phyloP scores from a whole-genome alignment of 2,329 filamentous ascomycete genomes.

The Microdochium bolleyi region DNA sequence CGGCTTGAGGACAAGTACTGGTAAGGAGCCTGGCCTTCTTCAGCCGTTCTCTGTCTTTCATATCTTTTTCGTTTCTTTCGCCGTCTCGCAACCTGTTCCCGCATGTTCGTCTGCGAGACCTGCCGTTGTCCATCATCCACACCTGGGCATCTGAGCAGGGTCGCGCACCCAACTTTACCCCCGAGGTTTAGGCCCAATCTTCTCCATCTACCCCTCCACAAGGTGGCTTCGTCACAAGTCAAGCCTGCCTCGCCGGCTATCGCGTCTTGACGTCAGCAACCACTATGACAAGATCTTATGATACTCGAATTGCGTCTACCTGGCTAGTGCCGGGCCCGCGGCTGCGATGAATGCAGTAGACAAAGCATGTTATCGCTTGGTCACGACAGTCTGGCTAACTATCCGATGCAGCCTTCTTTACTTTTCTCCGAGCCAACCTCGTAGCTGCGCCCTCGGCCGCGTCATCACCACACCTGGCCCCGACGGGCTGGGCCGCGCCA shows the following conservation, averaged over 20 bases:
- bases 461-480: slow-evolving; percentile 56
- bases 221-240: no score
- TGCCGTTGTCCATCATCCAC: no score
- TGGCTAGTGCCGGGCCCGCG: neutral
- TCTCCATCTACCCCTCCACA: no score
- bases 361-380: slow-evolving; percentile 1
- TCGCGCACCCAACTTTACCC: no score
- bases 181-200: no score
- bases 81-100: slow-evolving; percentile 6
- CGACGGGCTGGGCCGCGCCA: slow-evolving; percentile 31
- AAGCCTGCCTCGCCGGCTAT: no score
- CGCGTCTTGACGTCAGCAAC: no score
- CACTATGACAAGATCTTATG: no score
- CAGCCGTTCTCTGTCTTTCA: slow-evolving; percentile 6
- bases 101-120: no score
- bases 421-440: slow-evolving; percentile 73
- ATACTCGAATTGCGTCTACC: no score
- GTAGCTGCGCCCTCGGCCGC: slow-evolving; percentile 55
- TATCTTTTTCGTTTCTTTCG: slow-evolving; percentile 4
- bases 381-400: slow-evolving; percentile 7
- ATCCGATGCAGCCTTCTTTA: slow-evolving; percentile 63
- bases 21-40: no score
- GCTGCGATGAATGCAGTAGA: neutral
- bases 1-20: slow-evolving; percentile 50
- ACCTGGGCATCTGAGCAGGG: no score